A percentile compares a stretch with the other conserved stretches of the same genome.
phyloP scores from a whole-genome alignment of 768 basidiomycete species.

The Omphalotus guepiniiformis region DNA sequence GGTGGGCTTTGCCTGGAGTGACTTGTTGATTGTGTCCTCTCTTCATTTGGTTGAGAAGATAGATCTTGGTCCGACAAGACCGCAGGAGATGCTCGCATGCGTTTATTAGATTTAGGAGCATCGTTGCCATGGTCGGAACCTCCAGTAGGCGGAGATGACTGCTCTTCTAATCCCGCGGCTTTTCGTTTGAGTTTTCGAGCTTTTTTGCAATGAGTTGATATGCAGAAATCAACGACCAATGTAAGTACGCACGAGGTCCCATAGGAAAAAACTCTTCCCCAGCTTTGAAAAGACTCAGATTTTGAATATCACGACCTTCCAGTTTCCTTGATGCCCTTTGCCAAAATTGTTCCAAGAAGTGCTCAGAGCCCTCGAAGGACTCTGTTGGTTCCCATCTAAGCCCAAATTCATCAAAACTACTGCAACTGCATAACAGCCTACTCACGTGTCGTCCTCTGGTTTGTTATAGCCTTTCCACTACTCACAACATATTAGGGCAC shows the following conservation, averaged over 20 bases:
- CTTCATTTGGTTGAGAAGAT: neutral
- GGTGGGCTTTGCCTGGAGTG: no score
- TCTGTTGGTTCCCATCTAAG: constrained; percentile 64
- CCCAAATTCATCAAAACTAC: neutral
- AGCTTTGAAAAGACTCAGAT: constrained; percentile 44
- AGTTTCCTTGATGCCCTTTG: constrained; percentile 38
- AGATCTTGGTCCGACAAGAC: no score
- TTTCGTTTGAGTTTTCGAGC: no score
- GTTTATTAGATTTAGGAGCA: no score
- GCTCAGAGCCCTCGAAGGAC: constrained; percentile 56
- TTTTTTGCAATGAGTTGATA: no score
- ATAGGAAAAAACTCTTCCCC: constrained; percentile 52
- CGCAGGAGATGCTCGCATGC: no score
- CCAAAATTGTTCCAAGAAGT: constrained; percentile 52
- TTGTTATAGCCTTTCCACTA: constrained; percentile 60
- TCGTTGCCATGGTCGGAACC: no score
- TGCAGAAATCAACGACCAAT: no score
- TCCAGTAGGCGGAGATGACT: no score
- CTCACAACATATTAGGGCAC: constrained; percentile 8
- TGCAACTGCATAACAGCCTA: constrained; percentile 9
- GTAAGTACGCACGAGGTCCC: constrained; percentile 53
- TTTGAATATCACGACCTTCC: constrained; percentile 44
- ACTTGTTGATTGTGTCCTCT: neutral
- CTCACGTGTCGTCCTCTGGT: constrained; percentile 55
- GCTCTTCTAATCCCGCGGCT: no score